Conservation (phyloP, 163 green algal genomes). For the Scenedesmus sp. region DNA sequence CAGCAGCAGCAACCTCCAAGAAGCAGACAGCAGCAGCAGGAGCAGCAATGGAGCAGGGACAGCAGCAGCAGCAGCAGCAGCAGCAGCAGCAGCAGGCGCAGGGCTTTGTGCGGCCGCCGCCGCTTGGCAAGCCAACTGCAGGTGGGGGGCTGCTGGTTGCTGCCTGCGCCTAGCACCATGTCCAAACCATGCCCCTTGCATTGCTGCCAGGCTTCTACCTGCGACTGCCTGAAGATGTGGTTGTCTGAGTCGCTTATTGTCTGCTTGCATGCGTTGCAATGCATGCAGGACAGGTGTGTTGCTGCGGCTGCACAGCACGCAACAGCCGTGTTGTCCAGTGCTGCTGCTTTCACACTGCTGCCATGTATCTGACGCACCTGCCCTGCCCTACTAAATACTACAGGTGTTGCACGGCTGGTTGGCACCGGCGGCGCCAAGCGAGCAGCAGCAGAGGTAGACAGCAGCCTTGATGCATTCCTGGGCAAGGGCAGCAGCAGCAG, state of each 20-base stretch:
- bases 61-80: constrained; percentile 13
- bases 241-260: no score
- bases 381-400: background rate
- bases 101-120: constrained; percentile 6
- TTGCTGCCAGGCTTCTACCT: no score
- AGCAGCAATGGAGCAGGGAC: background rate
- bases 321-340: no score
- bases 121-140: constrained; percentile 20
- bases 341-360: no score
- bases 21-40: constrained; percentile 11
- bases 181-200: no score
- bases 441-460: constrained; percentile 20
- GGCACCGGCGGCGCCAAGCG: constrained; percentile 10
- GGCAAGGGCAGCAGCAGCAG: constrained; percentile 12
- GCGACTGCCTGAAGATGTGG: no score
- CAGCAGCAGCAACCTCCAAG: background rate
- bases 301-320: no score
- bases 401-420: constrained; percentile 30
- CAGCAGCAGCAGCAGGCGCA: constrained; percentile 9
- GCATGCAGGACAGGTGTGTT: no score
- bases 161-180: background rate
- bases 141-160: background rate
- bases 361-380: background rate
- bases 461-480: constrained; percentile 15
- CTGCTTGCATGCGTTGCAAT: no score